A percentile compares a stretch with the other conserved stretches of the same genome.
phyloP scores from a whole-genome alignment of 805 yeast genomes.

The Yueomyces sp. region DNA sequence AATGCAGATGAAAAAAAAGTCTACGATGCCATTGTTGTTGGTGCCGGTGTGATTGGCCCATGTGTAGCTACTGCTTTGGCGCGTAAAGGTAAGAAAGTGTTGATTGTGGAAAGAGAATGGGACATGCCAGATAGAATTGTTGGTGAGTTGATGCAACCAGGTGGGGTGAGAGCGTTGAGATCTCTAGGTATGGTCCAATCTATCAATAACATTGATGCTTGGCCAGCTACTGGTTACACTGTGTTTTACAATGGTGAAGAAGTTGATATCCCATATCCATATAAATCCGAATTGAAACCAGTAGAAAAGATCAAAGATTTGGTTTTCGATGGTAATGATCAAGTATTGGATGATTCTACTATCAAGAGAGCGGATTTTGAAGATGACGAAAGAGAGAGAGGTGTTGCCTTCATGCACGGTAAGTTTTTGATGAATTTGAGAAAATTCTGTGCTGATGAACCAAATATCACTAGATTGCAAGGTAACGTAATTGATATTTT shows the following conservation, averaged over 20 bases:
- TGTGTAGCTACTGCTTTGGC: slow-evolving; percentile 83
- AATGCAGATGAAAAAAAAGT: slow-evolving; percentile 19
- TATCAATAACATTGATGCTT: slow-evolving; percentile 42
- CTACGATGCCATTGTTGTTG: slow-evolving; percentile 80
- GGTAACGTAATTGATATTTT: slow-evolving; percentile 69
- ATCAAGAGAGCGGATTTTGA: slow-evolving; percentile 43
- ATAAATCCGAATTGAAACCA: slow-evolving; percentile 36
- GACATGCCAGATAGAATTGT: slow-evolving; percentile 88
- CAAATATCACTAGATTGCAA: slow-evolving; percentile 65
- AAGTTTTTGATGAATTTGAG: slow-evolving; percentile 70
- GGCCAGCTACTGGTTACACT: slow-evolving; percentile 66
- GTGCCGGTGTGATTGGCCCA: slow-evolving; percentile 99
- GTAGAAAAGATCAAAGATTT: slow-evolving; percentile 40
- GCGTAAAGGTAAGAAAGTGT: slow-evolving; percentile 74
- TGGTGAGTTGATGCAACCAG: slow-evolving; percentile 95
- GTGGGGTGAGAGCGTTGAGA: slow-evolving; percentile 75
- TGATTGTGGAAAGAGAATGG: slow-evolving; percentile 77
- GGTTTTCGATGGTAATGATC: slow-evolving; percentile 47
- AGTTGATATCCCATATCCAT: slow-evolving; percentile 59
- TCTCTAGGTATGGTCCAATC: slow-evolving; percentile 71
- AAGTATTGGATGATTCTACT: slow-evolving; percentile 36
- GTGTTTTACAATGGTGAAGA: slow-evolving; percentile 49
- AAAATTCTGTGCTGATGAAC: slow-evolving; percentile 48
- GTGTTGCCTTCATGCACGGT: slow-evolving; percentile 91
- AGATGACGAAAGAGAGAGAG: slow-evolving; percentile 40